Conservation (phyloP, 1,284 basidiomycete genomes). For the Coniferiporia sulphurascens region DNA sequence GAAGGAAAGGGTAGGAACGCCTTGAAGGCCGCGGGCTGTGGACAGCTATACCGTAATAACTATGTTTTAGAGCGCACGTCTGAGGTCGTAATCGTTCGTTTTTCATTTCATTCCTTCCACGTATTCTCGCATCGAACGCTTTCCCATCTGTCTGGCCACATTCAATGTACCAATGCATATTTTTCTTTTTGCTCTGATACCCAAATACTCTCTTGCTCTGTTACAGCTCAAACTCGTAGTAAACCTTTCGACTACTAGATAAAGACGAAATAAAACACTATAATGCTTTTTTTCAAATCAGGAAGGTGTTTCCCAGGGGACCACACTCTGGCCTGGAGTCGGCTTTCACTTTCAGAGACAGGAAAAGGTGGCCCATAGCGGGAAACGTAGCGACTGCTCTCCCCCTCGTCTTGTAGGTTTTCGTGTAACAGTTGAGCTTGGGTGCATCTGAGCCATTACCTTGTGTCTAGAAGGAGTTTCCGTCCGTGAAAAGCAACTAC, state of each 20-base stretch:
- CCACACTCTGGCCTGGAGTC: background rate
- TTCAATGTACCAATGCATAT: slow-evolving; percentile 18
- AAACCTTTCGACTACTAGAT: background rate
- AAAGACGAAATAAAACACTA: background rate
- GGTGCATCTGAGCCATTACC: background rate
- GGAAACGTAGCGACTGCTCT: background rate
- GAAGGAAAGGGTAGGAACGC: slow-evolving; percentile 15
- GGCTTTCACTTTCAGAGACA: background rate
- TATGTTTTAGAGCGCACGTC: background rate
- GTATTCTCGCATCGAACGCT: slow-evolving; percentile 5
- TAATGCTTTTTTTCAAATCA: background rate
- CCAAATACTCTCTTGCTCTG: slow-evolving; percentile 8
- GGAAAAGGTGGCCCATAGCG: background rate
- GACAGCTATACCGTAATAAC: background rate
- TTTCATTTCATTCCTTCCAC: background rate
- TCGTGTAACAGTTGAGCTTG: background rate
- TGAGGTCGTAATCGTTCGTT: slow-evolving; percentile 6
- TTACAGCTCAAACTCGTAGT: background rate
- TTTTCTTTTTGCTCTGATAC: slow-evolving; percentile 9
- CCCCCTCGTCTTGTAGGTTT: background rate
- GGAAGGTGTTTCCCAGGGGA: background rate
- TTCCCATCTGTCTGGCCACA: slow-evolving; percentile 7
- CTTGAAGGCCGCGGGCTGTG: slow-evolving; percentile 4
- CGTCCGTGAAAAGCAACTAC: background rate
- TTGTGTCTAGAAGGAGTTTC: background rate